Evolutionary conservation across 768 basidiomycete species (phyloP), one percentile per base, ranked within the genome.

Genomic region (Terana coerulea): DNA sequence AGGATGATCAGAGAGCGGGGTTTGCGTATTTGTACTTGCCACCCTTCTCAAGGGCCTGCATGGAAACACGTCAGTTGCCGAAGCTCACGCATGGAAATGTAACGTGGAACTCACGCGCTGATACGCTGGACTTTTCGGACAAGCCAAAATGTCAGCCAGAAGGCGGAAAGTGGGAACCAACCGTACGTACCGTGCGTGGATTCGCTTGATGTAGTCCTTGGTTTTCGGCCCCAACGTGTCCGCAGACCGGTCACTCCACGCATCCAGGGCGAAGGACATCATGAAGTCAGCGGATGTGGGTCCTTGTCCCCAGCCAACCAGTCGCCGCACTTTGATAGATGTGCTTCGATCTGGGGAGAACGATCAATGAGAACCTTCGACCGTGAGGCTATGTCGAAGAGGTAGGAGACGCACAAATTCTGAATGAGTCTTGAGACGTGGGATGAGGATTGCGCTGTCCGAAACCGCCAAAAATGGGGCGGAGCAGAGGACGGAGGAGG

Each of bases 241-340:
- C 3, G 56, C 49, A 5, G 48, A 52, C n/a, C 55, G 39, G 10
- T 49, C 31, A 3, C 48, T 52, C 46, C 64, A 52, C 2, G 55
- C 49, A 24, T 76, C 74, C 25, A 73, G 53, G 5, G 69, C 57
- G 55, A 74, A 76, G 26, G 64, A 57, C 72, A 76, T 73, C 67
- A 71, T 68, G 62, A 66, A 77, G 59, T 78, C 76, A 19, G 76
- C 72, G 19, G 68, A 51, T 22, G 76, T 75, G 15, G 72, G 70
- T 24, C 69, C 61, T 21, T 64, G 52, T 24, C 70, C 72, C 69
- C 74, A 6, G 74, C 72, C 24, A 65, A 61, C 61, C 64, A 68
- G 19, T 52, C 52, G 15, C 48, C 44, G 34, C 52, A 46, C 49
- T 67, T 70, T 25, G 53, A 57, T 15, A 75, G 65, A 49, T 70